A percentile compares a stretch with the other conserved stretches of the same genome.
These are phyloP conservation scores for Ogataea nonfermentans DNA, from an alignment of 805 yeast species.

Conservation along the genomic window DNA sequence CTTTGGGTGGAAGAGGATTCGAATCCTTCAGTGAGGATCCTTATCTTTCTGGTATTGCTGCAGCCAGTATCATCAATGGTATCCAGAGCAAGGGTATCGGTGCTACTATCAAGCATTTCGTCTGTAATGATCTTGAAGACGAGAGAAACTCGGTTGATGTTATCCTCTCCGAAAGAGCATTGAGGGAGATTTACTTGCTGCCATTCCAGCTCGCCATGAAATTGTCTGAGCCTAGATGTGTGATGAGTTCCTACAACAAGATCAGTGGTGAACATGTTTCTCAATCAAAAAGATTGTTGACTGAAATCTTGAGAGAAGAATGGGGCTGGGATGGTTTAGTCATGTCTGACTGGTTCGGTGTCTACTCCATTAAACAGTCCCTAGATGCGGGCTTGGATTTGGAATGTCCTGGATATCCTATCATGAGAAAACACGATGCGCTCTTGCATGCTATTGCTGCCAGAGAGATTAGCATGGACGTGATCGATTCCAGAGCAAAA, in stretches of 20 bases:
- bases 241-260: constrained; percentile 65
- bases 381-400: constrained; percentile 58
- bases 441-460: constrained; percentile 43
- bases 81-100: constrained; percentile 51
- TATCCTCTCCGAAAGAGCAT: constrained; percentile 55
- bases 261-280: constrained; percentile 63
- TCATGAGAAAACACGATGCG: constrained; percentile 42
- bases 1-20: constrained; percentile 39
- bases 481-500: constrained; percentile 48
- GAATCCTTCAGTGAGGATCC: constrained; percentile 24
- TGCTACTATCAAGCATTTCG: constrained; percentile 64
- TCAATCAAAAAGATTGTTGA: constrained; percentile 43
- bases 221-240: constrained; percentile 49
- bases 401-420: constrained; percentile 67
- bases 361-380: constrained; percentile 46
- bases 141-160: constrained; percentile 50
- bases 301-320: constrained; percentile 50
- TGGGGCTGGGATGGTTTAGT: constrained; percentile 57
- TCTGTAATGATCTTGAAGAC: constrained; percentile 62
- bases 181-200: constrained; percentile 61
- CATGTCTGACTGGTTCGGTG: constrained; percentile 70
- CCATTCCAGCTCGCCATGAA: constrained; percentile 66
- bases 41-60: constrained; percentile 42
- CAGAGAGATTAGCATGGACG: constrained; percentile 41
- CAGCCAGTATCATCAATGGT: constrained; percentile 54